Evolutionary conservation across 1,284 basidiomycete species (phyloP), one percentile per base, ranked within the genome.

Genomic region (Neotropicomus parvogracilis): DNA sequence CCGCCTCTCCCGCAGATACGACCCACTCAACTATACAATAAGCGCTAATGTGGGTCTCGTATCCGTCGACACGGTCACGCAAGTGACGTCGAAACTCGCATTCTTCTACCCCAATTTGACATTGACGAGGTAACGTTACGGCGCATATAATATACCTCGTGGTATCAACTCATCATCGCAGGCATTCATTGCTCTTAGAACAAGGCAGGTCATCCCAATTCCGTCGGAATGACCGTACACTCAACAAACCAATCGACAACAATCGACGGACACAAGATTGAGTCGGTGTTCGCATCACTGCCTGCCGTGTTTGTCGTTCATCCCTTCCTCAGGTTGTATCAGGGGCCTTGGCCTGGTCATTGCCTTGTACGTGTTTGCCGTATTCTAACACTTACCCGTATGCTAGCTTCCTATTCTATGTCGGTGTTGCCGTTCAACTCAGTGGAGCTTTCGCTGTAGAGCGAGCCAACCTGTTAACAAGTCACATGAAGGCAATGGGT

Each of bases 401-500:
- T 35, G 21, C 16, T 42, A 83, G 80, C 27, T 86, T 87, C 55
- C 67, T 88, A 21, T 77, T 75, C 51, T 88, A 75, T 62, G 66
- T 87, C 20, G 84, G 84, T 10, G 81, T 88, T 34, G 72, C 79
- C 0, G 88, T 88, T 59, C 85, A 88, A 48, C 75, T 88, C 3
- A 81, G 85, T 6, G 86, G 85, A 4, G 74, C 80, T 10, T 77
- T 85, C 48, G 72, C 80, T 16, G 73, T 70, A 1, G 86, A 88
- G 58, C 72, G 85, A 35, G 80, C 83, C 0, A 74, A 69, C 44
- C 62, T 75, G 8, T 60, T 88, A 32, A 85, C 85, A 0, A 70
- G 78, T 8, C 83, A 87, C 57, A 77, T 88, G 69, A 83, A 83
- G 59, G 83, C 77, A 5, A 88, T 88, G 85, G 87, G 86, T 88